Percentiles rank a stretch among this genome's conserved stretches.
Conservation (phyloP, 1,139 yeast genomes). For the Lizanozyma gosingica region DNA sequence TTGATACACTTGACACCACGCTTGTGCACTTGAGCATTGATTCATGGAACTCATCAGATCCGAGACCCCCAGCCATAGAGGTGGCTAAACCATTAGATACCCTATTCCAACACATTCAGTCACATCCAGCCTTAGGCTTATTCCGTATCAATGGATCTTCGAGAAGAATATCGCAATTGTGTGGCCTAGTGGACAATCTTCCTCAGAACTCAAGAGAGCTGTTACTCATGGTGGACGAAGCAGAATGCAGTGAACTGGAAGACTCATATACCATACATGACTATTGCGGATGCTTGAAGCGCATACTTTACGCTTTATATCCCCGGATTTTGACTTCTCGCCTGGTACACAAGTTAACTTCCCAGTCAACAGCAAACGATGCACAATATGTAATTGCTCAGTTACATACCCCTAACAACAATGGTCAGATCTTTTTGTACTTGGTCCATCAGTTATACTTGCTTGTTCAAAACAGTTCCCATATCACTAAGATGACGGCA, state of each 20-base stretch:
- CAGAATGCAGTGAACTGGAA: neutral
- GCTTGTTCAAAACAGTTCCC: neutral
- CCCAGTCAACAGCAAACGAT: neutral
- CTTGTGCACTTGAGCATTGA: neutral
- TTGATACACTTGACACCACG: neutral
- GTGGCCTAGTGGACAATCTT: neutral
- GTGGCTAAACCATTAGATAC: neutral
- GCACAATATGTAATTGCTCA: neutral
- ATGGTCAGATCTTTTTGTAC: neutral
- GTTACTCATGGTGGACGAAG: neutral
- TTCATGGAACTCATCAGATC: neutral
- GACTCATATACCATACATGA: neutral
- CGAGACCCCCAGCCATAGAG: neutral
- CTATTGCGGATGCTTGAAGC: neutral
- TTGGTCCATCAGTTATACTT: neutral
- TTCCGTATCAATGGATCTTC: neutral
- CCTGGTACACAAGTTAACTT: neutral
- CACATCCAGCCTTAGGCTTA: neutral
- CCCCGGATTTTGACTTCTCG: neutral
- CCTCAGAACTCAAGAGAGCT: neutral
- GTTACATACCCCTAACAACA: neutral
- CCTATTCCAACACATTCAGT: neutral
- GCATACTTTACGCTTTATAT: neutral
- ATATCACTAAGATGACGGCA: neutral
- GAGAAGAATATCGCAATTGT: neutral